A percentile compares a stretch with the other conserved stretches of the same genome.
phyloP scores from a whole-genome alignment of 2,329 filamentous ascomycete genomes.

The Phyllosticta citribraziliensis region DNA sequence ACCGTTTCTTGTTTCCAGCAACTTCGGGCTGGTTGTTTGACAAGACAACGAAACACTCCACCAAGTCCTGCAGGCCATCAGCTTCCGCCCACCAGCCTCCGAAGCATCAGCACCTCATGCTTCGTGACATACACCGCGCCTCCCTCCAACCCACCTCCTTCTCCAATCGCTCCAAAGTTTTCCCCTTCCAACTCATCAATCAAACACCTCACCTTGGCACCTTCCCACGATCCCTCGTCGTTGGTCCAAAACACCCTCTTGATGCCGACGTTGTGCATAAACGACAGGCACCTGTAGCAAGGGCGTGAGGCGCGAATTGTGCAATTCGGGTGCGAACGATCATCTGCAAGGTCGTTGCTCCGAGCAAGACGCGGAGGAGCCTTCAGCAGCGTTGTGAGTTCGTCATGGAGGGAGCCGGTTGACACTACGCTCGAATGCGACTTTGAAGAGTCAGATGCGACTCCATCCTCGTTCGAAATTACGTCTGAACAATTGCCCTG shows the following conservation, averaged over 20 bases:
- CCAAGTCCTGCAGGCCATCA: neutral
- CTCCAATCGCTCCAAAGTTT: slow-evolving; percentile 12
- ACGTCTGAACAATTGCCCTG: neutral
- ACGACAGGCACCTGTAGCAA: slow-evolving; percentile 43
- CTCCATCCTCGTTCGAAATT: neutral
- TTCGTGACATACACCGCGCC: slow-evolving; percentile 41
- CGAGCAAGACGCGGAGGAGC: neutral
- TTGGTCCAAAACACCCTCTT: slow-evolving; percentile 46
- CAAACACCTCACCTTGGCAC: slow-evolving; percentile 40
- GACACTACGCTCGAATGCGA: neutral
- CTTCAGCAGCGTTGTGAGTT: slow-evolving; percentile 23
- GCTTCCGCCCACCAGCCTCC: slow-evolving; percentile 22
- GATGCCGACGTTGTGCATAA: slow-evolving; percentile 44
- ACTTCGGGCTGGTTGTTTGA: neutral
- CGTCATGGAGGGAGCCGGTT: slow-evolving; percentile 37
- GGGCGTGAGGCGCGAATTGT: slow-evolving; percentile 34
- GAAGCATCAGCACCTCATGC: slow-evolving; percentile 42
- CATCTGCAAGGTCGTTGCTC: neutral
- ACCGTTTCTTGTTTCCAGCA: neutral
- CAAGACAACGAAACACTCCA: neutral
- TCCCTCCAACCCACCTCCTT: slow-evolving; percentile 13
- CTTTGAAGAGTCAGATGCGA: neutral
- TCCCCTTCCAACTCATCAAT: slow-evolving; percentile 35
- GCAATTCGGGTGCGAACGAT: neutral
- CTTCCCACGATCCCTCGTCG: slow-evolving; percentile 39